Conservation (phyloP, 2,329 filamentous ascomycete genomes). For the Diaporthe citriasiana region DNA sequence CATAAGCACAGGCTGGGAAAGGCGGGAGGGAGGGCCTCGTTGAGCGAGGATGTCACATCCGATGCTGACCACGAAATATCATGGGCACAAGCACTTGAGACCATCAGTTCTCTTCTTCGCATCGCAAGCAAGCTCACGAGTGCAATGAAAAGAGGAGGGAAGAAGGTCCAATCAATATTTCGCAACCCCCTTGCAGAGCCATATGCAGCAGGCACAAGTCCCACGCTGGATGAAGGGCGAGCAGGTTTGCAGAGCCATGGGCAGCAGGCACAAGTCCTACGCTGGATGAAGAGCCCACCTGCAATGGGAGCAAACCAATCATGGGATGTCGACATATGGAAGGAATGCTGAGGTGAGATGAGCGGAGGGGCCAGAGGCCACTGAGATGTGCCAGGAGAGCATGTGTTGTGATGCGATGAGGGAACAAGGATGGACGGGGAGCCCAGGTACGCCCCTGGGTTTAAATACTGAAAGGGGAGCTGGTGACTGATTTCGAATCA, state of each 20-base stretch:
- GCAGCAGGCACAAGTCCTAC: slow-evolving; percentile 8
- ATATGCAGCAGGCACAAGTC: slow-evolving; percentile 8
- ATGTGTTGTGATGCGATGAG: background rate
- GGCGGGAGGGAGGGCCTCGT: background rate
- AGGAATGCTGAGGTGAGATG: background rate
- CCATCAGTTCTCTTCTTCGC: slow-evolving; percentile 8
- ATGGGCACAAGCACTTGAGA: background rate
- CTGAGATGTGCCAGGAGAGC: slow-evolving; percentile 5
- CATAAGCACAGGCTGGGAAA: background rate
- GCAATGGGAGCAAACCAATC: slow-evolving; percentile 1
- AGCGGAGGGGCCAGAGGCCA: slow-evolving; percentile 20
- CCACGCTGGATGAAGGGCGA: slow-evolving; percentile 19
- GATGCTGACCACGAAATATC: background rate
- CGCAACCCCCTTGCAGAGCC: slow-evolving; percentile 12
- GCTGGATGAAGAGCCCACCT: slow-evolving; percentile 6
- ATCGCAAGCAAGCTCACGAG: slow-evolving; percentile 22
- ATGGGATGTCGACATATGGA: slow-evolving; percentile 3
- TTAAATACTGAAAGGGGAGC: slow-evolving; percentile 19
- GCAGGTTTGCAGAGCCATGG: slow-evolving; percentile 15
- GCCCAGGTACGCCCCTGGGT: background rate
- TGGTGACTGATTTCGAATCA: slow-evolving; percentile 14
- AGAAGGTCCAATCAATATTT: slow-evolving; percentile 29
- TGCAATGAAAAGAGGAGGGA: slow-evolving; percentile 27
- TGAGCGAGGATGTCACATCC: background rate
- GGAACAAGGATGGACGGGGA: background rate